Evolutionary conservation across 495 filamentous ascomycete species (phyloP), one percentile per base, ranked within the genome.

Genomic region (Annulohypoxylon moriforme): DNA sequence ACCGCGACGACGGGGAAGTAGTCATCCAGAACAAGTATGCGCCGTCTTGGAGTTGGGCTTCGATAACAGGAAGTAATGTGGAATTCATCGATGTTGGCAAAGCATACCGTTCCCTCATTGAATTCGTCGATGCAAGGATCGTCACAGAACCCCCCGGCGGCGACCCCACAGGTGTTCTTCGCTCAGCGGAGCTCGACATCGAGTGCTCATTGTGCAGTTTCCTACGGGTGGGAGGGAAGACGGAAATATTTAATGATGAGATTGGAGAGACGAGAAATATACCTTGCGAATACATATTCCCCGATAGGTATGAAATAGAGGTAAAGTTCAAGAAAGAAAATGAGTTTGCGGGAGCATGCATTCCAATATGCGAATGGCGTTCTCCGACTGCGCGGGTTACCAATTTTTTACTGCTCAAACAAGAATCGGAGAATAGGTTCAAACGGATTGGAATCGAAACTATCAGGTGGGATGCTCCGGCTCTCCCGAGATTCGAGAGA

Each of bases 131-230:
- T 14, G 11, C 25, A 1, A 24, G 20, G 18, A 27, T 52, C 25
- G 47, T 52, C 8, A 52, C 47, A 11, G 47, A 52, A 27, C 47
- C 47, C 11, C 47, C 47, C n/a, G 47, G 47, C 0, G 20, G 47
- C 4, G 47, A 52, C 13, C 1, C 20, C 9, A 52, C 47, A 3
- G 47, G 47, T 24, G 14, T 56, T 14, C 31, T 64, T 55, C 36
- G 33, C n/a, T 64, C 34, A 1, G 49, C 50, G n/a, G 50, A 58
- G 38, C 62, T 65, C 5, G 38, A 65, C 8, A 24, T 65, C 1
- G 36, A 64, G 33, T 55, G 61, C n/a, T n/a, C 14, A 34, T 1
- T 52, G 24, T 27, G 24, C 11, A 8, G 9, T n/a, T 52, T 52
- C 13, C 2, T 9, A 10, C 11, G 47, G 47, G 1, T 2, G 47